Evolutionary conservation across 192 early-diverging fungal species (phyloP), one percentile per base, ranked within the genome.

Genomic region (Coemansia sp.): DNA sequence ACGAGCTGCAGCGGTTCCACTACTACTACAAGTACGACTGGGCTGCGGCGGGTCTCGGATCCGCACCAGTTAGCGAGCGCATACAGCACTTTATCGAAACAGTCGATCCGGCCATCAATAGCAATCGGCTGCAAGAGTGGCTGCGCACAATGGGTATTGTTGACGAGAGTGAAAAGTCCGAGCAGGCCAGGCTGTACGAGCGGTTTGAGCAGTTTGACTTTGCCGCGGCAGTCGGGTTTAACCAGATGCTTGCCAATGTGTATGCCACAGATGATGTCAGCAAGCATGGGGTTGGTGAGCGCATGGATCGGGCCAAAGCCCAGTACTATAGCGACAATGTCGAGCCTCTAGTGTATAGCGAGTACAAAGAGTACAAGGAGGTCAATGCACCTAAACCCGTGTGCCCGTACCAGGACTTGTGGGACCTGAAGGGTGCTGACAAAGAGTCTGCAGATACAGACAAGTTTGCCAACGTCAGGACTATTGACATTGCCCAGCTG

Each of bases 321-420:
- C 8, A 51, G 23, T 79, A 79, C 67, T 79, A 79, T 39, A 65
- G 17, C 62, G 22, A 38, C 2, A 55, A 71, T 0, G 53, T 79
- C 0, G 76, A 73, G 41, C 49, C 63, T 0, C 16, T 79, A 7
- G 45, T 64, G 41, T 73, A 73, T 16, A 61, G 55, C 5, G 57
- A 45, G 57, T 79, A 79, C 64, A 17, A 19, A 11, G 38, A 12
- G 21, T 63, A 43, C 51, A 73, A 63, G 53, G 63, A 67, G 21
- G 47, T 25, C 31, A 70, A 17, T 23, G 56, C 59, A 38, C 76
- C 71, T 19, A 69, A 69, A 47, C 67, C 71, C 11, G 61, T 69
- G 27, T 79, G 76, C 12, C 76, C 76, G 41, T 79, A 79, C 64
- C 76, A 79, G 64, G 70, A 79, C 57, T 51, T 79, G 60, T 79